Evolutionary conservation across 805 yeast species (phyloP), one percentile per base, ranked within the genome.

Genomic region (Zygosaccharomyces kombuchaensis): DNA sequence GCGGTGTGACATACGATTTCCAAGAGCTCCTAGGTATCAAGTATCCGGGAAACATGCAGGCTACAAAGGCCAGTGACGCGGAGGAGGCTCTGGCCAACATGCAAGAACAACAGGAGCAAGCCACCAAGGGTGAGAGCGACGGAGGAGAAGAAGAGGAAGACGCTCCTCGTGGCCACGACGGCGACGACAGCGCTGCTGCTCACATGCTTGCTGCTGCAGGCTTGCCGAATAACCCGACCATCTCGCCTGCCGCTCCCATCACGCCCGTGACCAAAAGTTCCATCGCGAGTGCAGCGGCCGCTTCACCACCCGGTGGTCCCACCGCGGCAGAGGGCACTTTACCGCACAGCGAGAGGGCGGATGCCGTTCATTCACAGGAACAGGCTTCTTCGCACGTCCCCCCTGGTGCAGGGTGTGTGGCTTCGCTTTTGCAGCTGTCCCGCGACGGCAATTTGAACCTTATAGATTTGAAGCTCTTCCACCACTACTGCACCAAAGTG

Each of bases 401-500:
- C 5, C 27, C 55, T 7, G 44, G 36, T 14, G 41, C 45, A 12
- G 58, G 55, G 2, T 19, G 47, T 2, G 56, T 55, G 44, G 48
- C 60, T 43, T 37, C 54, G 48, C 34, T 65, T 51, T 44, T 53
- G 46, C 53, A 58, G 34, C 40, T 60, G 50, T 41, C 63, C 21
- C 50, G 56, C 16, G 56, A 62, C 44, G 70, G 65, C 10, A 65
- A 60, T 44, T 67, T 85, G 39, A 85, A 87, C 63, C 71, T 85
- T 76, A 69, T 84, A 26, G 97, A 91, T 64, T 69, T 91, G 50
- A 76, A 84, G 55, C 70, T 91, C 37, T 85, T 91, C 80, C 85
- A 87, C 63, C 96, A 90, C 66, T 91, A 89, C 64, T 82, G 90
- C 6, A 78, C 88, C 0, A 81, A 77, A 32, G 96, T 89, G 3